Percentiles rank a stretch among this genome's conserved stretches.
phyloP scores from a whole-genome alignment of 306 rosid species.

The Citrullus mucosospermus region DNA sequence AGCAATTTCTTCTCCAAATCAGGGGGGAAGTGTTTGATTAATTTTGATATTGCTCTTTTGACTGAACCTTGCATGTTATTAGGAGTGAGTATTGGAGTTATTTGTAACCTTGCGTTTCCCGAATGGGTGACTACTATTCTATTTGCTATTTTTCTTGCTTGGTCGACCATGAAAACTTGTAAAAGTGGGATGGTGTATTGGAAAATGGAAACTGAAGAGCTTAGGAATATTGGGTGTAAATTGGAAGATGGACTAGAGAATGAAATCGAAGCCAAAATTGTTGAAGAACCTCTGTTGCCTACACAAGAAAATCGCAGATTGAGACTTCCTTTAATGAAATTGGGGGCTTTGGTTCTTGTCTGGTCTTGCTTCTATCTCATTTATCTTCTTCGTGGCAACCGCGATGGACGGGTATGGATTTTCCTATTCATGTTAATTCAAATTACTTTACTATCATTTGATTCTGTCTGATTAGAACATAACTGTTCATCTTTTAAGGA shows the following conservation, averaged over 20 bases:
- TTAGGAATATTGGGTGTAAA: conserved; percentile 16
- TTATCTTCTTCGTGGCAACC: conserved; percentile 72
- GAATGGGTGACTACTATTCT: conserved; percentile 66
- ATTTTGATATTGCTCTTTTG: conserved; percentile 60
- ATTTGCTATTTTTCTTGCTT: conserved; percentile 68
- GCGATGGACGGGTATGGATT: conserved; percentile 44
- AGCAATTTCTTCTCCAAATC: conserved; percentile 29
- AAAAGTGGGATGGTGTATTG: conserved; percentile 43
- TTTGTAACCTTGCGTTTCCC: conserved; percentile 72
- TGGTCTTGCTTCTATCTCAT: conserved; percentile 64
- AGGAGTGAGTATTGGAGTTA: conserved; percentile 76
- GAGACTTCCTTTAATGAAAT: conserved; percentile 53
- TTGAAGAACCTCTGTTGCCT: conserved; percentile 37
- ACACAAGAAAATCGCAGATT: conserved; percentile 5
- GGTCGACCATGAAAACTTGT: conserved; percentile 73
- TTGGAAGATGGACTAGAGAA: conserved; percentile 24
- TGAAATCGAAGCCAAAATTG: conserved; percentile 10
- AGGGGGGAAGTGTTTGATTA: conserved; percentile 41
- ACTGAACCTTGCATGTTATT: conserved; percentile 75
- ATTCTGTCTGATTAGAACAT: background rate
- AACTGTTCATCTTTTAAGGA: background rate
- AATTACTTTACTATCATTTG: background rate
- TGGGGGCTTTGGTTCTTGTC: conserved; percentile 45
- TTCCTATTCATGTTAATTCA: background rate
- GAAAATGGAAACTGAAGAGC: conserved; percentile 47